A percentile compares a stretch with the other conserved stretches of the same genome.
These are phyloP conservation scores for Bacidia rubella DNA, from an alignment of 495 filamentous ascomycete genomes.

Conservation along the genomic window DNA sequence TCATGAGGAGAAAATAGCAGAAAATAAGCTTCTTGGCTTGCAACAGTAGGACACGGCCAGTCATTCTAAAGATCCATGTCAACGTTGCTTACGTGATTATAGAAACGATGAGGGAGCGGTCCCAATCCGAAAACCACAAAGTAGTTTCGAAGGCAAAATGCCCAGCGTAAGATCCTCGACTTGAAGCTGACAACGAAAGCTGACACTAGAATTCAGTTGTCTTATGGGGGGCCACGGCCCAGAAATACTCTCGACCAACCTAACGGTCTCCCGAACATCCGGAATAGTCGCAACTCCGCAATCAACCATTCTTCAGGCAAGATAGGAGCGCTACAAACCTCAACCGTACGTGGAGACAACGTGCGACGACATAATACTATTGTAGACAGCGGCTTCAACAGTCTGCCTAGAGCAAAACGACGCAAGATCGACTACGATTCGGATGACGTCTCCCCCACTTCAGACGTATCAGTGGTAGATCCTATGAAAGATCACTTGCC, in stretches of 20 bases:
- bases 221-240: constrained; percentile 5
- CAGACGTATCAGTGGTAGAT: constrained; percentile 7
- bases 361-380: not conserved
- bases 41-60: no score
- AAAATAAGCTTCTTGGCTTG: no score
- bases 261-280: not conserved
- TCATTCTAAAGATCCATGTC: no score
- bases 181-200: not conserved
- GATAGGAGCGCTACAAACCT: not conserved
- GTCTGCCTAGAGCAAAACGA: constrained; percentile 8
- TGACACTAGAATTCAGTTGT: not conserved
- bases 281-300: not conserved
- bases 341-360: constrained; percentile 8
- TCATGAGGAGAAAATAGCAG: no score
- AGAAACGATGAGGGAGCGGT: constrained; percentile 1
- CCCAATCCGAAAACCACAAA: not conserved
- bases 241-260: constrained; percentile 10
- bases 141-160: not conserved
- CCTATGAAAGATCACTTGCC: constrained; percentile 4
- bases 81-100: not conserved
- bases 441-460: constrained; percentile 3
- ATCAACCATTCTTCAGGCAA: not conserved
- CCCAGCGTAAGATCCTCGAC: not conserved
- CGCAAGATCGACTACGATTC: constrained; percentile 6
- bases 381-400: not conserved